Base-by-base conservation (phyloP, 2,329 filamentous ascomycete genomes). In the Macrophomina tecta region DNA sequence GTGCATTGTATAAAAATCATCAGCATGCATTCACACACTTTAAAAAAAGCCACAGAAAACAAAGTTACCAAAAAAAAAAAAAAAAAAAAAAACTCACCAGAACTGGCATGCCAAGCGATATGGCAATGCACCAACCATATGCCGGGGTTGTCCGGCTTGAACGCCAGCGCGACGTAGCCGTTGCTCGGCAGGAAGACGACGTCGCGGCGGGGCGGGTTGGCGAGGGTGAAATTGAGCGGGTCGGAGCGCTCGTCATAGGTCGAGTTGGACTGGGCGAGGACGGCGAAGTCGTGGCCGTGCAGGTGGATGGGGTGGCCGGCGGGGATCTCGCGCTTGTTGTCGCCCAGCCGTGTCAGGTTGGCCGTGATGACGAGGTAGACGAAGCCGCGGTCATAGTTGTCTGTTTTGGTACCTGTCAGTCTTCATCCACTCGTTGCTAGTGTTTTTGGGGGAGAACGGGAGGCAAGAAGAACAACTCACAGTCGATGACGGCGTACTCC, bases 221-320 rank as follows among this genome's bases (percentile, higher is more conserved):
- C 72, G 34, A 84, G 75, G 49, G 81, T 74, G 53, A 82, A 76
- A 67, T 81, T 75, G 30, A 81, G 76, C 30, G 79, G 80, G 58
- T 76, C 77, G 63, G 78, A 77, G 46, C 68, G 70, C 16, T 73
- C 71, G 75, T 82, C 84, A 77, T 84, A 83, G 36, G 71, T 72
- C 68, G 70, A 69, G 67, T 73, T 71, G 32, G 30, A 40, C 45
- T 68, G 66, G 30, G 61, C 61, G 51, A 79, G 72, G 49, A 79
- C 70, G 65, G 73, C 73, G 53, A 70, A 69, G 48, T 75, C 73
- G 18, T 75, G 72, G 12, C 73, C 71, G 58, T 67, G 65, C 18
- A 67, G 58, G 51, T 75, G 74, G 14, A 76, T 76, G 0, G 74
- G 75, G 48, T 77, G 74, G 32, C 70, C 72, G 11, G 68, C 71